Evolutionary conservation across 176 grass and related monocot genomes (phyloP), one percentile per base, ranked within the genome.

Genomic region (Carex kokanica): DNA sequence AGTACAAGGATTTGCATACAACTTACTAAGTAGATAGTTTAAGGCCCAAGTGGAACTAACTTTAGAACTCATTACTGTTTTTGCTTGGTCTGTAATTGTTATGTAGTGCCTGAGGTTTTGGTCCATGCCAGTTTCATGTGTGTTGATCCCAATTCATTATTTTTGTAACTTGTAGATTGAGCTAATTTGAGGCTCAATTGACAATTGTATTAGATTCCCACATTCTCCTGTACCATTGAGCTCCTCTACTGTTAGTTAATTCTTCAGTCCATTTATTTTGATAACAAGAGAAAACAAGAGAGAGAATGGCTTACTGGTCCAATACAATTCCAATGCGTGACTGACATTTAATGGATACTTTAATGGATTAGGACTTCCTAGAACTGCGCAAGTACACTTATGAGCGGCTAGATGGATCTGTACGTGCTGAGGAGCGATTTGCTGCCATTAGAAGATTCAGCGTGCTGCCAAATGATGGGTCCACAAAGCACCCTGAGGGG

Each of bases 391-490:
- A 87, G n/a, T 98, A 93, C 79, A 94, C 90, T 10, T 98, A 98
- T 40, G 95, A 98, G 82, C 88, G 92, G 52, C 74, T 98, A 54
- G 95, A 98, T 88, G 95, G 92, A 85, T 98, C 95, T 43, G 92
- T 98, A 53, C 95, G 95, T 85, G 92, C 95, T 12, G 92, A 98
- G 87, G 95, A 98, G 63, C 87, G 95, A 73, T 98, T 98, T 91
- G 85, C 89, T 75, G 95, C 92, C 83, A 98, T 98, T 74, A 92
- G 90, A 90, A 98, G 83, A 60, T 98, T 98, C 82, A 98, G 90
- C 43, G 81, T 80, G 47, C 85, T 87, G 83, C 20, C 87, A 84
- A 80, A 61, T 40, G 86, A 88, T 79, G 86, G 78, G 31, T 64
- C 70, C 87, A 23, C 27, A 6, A 78, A 87, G 81, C 59, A 92